phyloP scores from a whole-genome alignment of 1,139 yeast species.

The Scheffersomyces segobiensis region DNA sequence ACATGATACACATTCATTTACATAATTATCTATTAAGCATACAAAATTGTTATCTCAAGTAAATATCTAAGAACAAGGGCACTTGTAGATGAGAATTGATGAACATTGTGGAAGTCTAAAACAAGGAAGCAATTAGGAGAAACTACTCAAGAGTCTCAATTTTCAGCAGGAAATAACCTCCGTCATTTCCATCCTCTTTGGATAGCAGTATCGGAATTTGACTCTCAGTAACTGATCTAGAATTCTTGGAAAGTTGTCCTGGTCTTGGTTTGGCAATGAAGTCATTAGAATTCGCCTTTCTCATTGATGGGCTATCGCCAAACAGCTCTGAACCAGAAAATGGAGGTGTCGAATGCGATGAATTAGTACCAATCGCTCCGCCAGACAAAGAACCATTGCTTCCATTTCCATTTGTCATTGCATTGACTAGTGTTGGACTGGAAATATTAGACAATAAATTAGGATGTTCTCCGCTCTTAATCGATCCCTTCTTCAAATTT shows the following conservation, averaged over 20 bases:
- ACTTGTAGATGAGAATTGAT: too few relatives aligned
- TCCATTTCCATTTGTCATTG: conserved; percentile 5
- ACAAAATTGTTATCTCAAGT: not conserved
- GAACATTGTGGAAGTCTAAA: too few relatives aligned
- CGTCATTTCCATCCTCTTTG: conserved; percentile 8
- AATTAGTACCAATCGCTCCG: conserved; percentile 10
- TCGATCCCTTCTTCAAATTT: conserved; percentile 41
- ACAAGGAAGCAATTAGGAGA: not conserved
- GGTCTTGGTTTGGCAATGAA: conserved; percentile 25
- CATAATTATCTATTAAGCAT: not conserved
- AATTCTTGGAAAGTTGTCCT: conserved; percentile 29
- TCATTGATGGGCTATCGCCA: conserved; percentile 19
- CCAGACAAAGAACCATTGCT: conserved; percentile 6
- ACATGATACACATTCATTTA: not conserved
- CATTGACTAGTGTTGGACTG: conserved; percentile 15
- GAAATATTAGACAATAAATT: conserved; percentile 18
- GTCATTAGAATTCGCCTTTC: conserved; percentile 32
- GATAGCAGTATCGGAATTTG: conserved; percentile 11
- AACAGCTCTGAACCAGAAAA: conserved; percentile 1
- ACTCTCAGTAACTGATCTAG: conserved; percentile 40
- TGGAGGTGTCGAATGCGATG: conserved; percentile 15
- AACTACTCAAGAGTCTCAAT: not conserved
- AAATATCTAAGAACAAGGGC: too few relatives aligned
- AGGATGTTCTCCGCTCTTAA: conserved; percentile 25
- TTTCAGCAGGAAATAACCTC: not conserved